A percentile compares a stretch with the other conserved stretches of the same genome.
phyloP scores from a whole-genome alignment of 2,329 filamentous ascomycete genomes.

The Aureobasidium sp. region DNA sequence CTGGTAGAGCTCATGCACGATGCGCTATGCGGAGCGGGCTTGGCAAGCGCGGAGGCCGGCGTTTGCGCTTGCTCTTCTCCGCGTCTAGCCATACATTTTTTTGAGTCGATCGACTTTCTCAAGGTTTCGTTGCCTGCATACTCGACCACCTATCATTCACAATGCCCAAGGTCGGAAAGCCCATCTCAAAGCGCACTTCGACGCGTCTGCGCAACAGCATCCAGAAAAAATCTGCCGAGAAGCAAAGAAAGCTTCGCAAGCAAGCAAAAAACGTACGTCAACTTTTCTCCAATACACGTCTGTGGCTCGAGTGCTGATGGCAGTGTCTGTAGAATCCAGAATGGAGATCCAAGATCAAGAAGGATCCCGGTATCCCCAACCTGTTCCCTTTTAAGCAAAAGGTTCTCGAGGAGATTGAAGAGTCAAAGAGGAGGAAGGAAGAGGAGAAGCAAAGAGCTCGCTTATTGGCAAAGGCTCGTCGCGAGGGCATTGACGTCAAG shows the following conservation, averaged over 20 bases:
- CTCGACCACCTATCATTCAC: background rate
- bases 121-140: background rate
- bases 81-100: slow-evolving; percentile 6
- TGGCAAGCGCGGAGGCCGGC: background rate
- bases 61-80: background rate
- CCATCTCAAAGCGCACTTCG: slow-evolving; percentile 85
- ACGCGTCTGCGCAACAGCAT: slow-evolving; percentile 93
- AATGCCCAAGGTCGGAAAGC: slow-evolving; percentile 42
- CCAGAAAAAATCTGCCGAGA: slow-evolving; percentile 81
- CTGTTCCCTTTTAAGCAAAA: slow-evolving; percentile 97
- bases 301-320: slow-evolving; percentile 21
- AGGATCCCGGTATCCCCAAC: slow-evolving; percentile 96
- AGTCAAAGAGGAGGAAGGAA: slow-evolving; percentile 70
- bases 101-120: background rate
- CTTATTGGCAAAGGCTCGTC: slow-evolving; percentile 56
- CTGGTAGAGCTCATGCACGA: slow-evolving; percentile 1
- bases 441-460: slow-evolving; percentile 67
- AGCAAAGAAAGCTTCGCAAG: slow-evolving; percentile 86
- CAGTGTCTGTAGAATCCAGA: slow-evolving; percentile 63
- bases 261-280: slow-evolving; percentile 67
- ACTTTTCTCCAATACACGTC: background rate
- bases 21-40: background rate
- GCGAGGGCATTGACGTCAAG: slow-evolving; percentile 29
- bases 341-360: slow-evolving; percentile 93
- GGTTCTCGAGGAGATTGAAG: slow-evolving; percentile 89